Percentiles rank a stretch among this genome's conserved stretches.
These are phyloP conservation scores for Neonectria punicea DNA, from an alignment of 2,329 filamentous ascomycete genomes.

Conservation along the genomic window DNA sequence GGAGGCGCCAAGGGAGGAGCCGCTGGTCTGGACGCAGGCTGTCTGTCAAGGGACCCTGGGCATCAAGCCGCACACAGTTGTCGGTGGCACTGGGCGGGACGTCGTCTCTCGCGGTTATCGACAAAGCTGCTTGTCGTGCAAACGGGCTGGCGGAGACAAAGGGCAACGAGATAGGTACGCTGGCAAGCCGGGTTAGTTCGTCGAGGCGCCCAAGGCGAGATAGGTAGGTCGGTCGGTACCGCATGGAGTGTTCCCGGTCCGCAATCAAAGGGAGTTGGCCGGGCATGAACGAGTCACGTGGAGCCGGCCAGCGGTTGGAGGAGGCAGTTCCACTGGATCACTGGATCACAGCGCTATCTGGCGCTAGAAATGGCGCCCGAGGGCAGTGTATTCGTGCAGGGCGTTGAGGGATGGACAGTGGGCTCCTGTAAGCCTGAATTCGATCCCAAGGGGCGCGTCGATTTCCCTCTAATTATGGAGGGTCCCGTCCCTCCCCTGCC, in stretches of 20 bases:
- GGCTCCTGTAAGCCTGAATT: conserved; percentile 8
- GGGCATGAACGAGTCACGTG: conserved; percentile 44
- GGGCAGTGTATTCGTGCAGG: conserved; percentile 11
- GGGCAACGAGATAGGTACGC: conserved; percentile 34
- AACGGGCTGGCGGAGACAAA: conserved; percentile 30
- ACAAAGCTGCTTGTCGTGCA: conserved; percentile 19
- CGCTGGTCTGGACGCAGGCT: conserved; percentile 38
- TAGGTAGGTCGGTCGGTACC: conserved; percentile 37
- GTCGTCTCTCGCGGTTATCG: conserved; percentile 20
- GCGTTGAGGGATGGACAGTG: neutral
- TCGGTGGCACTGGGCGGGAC: conserved; percentile 22
- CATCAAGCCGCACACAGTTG: conserved; percentile 26
- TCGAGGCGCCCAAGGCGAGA: conserved; percentile 40
- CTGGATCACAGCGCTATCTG: conserved; percentile 39
- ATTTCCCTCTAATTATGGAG: conserved; percentile 9
- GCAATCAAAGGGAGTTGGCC: conserved; percentile 42
- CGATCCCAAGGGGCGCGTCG: neutral
- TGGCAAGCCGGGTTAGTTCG: conserved; percentile 31
- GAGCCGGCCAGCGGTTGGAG: conserved; percentile 35
- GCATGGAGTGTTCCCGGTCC: conserved; percentile 26
- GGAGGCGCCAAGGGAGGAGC: conserved; percentile 40
- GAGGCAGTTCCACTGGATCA: conserved; percentile 36
- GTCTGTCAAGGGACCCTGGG: conserved; percentile 41
- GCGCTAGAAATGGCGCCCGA: conserved; percentile 40
- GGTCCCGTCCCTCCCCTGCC: conserved; percentile 15